A percentile compares a stretch with the other conserved stretches of the same genome.
Evolutionary conservation across 2,329 filamentous ascomycete species (phyloP).

Genomic region (Endothia cerciana): DNA sequence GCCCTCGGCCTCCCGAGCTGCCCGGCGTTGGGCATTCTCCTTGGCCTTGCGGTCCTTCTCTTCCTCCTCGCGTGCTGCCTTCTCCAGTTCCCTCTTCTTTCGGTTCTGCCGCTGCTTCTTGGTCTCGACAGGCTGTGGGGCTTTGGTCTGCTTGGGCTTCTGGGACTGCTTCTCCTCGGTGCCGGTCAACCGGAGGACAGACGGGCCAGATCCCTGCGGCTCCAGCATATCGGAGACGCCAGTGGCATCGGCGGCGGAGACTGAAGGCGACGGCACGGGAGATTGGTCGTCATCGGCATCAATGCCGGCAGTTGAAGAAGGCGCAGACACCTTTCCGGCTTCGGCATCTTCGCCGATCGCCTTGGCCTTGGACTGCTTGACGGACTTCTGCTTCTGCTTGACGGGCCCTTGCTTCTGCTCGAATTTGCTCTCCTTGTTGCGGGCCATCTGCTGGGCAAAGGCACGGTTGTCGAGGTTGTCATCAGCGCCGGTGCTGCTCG

Average conservation of each 20-base stretch:
- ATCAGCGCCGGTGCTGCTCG: conserved; percentile 51
- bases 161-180: conserved; percentile 57
- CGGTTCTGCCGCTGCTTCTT: conserved; percentile 97
- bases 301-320: conserved; percentile 72
- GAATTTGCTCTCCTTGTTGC: conserved; percentile 68
- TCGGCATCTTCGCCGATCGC: conserved; percentile 50
- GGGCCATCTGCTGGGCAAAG: conserved; percentile 75
- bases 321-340: conserved; percentile 57
- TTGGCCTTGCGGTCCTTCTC: conserved; percentile 78
- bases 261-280: conserved; percentile 67
- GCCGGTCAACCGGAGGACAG: conserved; percentile 78
- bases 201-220: conserved; percentile 66
- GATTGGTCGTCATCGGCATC: conserved; percentile 85
- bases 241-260: conserved; percentile 59
- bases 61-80: conserved; percentile 72
- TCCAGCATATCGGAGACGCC: conserved; percentile 94
- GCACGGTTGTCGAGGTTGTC: conserved; percentile 72
- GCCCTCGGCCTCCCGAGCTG: conserved; percentile 80
- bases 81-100: conserved; percentile 82
- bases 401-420: conserved; percentile 71
- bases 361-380: conserved; percentile 70
- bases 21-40: conserved; percentile 81
- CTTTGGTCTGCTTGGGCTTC: conserved; percentile 65
- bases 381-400: conserved; percentile 71
- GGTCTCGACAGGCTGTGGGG: conserved; percentile 71